Evolutionary conservation across 495 filamentous ascomycete species (phyloP).

Genomic region (Rhypophila decipiens): DNA sequence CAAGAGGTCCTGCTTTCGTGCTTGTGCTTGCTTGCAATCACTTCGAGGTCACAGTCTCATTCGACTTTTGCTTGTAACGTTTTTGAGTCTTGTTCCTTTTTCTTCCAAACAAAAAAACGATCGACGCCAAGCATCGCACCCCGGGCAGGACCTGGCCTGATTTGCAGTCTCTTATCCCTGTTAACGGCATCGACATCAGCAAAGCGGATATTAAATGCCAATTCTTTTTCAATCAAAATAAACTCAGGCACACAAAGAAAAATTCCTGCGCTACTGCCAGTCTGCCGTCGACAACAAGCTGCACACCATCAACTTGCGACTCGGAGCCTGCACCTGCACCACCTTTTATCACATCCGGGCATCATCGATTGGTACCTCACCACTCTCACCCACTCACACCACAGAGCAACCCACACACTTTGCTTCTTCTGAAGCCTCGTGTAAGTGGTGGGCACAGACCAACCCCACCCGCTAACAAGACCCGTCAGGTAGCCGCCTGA

Average conservation of each 20-base stretch:
- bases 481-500: not conserved
- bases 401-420: not conserved
- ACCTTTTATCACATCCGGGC: not conserved
- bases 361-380: no score
- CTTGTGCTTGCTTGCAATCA: no score
- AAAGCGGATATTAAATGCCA: slow-evolving; percentile 4
- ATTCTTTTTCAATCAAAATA: slow-evolving; percentile 3
- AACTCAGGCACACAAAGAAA: slow-evolving; percentile 5
- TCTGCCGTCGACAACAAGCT: not conserved
- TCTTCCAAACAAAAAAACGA: no score
- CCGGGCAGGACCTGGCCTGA: not conserved
- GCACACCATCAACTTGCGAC: not conserved
- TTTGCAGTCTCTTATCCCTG: not conserved
- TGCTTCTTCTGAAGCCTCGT: no score
- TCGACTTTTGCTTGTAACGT: no score
- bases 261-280: not conserved
- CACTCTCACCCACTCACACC: not conserved
- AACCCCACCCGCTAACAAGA: no score
- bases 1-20: no score
- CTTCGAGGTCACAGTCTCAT: no score
- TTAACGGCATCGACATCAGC: not conserved
- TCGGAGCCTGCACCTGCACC: not conserved
- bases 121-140: slow-evolving; percentile 1
- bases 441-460: no score
- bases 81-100: no score